Percentiles rank a stretch among this genome's conserved stretches.
Conservation (phyloP, 2,329 filamentous ascomycete genomes). For the Fusarium xylarioides region DNA sequence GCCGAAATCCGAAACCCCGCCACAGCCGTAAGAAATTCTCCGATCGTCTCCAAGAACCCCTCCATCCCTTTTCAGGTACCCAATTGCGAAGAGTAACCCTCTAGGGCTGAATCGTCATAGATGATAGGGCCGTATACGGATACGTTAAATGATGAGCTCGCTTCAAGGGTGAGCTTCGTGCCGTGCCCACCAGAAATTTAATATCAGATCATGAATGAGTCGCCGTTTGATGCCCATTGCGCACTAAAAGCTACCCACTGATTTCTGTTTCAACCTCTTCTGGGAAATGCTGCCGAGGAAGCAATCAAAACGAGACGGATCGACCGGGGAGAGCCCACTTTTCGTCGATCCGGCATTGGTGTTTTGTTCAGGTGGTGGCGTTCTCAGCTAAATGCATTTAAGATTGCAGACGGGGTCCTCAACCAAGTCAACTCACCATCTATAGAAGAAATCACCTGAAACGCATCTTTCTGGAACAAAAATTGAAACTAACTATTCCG, state of each 20-base stretch:
- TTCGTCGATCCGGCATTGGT: conserved; percentile 17
- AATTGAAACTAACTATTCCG: conserved; percentile 20
- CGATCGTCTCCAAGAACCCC: neutral
- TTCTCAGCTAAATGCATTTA: conserved; percentile 8
- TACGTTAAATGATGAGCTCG: neutral
- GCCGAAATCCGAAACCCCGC: conserved; percentile 1
- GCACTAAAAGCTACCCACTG: neutral
- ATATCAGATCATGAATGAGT: neutral
- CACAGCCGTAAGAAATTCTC: neutral
- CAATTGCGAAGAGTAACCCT: neutral
- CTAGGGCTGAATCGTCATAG: neutral
- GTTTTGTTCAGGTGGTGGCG: conserved; percentile 9
- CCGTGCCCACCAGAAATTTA: neutral
- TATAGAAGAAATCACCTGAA: conserved; percentile 17
- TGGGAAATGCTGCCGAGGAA: neutral
- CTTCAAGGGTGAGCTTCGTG: neutral
- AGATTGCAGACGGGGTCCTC: conserved; percentile 4
- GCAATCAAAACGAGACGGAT: conserved; percentile 27
- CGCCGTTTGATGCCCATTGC: conserved; percentile 2
- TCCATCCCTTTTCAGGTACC: conserved; percentile 5
- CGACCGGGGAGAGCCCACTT: conserved; percentile 10
- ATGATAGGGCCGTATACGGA: neutral
- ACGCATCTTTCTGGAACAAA: conserved; percentile 23
- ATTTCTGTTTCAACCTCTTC: conserved; percentile 11
- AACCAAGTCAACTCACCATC: neutral